These are phyloP conservation scores for Bipolaris victoriae DNA, from an alignment of 2,329 filamentous ascomycete species.

Conservation along the genomic window DNA sequence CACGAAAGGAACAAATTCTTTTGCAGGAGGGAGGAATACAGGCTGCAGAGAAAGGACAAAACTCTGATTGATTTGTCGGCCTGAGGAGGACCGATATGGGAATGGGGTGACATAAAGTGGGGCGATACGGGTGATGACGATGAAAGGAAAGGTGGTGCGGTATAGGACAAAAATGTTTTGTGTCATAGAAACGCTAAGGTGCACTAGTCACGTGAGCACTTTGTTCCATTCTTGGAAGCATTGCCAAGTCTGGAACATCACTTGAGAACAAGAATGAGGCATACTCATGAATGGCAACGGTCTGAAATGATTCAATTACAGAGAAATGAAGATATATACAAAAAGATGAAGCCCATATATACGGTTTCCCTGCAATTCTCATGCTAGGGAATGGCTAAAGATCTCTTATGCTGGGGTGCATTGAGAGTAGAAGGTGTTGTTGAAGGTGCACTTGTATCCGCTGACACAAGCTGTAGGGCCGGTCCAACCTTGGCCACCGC, in stretches of 20 bases:
- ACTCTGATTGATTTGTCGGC: too few relatives aligned
- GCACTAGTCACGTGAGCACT: conserved; percentile 2
- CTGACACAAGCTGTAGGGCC: conserved; percentile 27
- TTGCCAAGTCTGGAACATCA: not conserved
- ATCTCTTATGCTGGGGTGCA: conserved; percentile 9
- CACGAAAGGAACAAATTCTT: too few relatives aligned
- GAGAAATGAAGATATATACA: conserved; percentile 24
- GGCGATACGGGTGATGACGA: not conserved
- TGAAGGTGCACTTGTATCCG: conserved; percentile 18
- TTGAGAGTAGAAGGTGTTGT: conserved; percentile 17
- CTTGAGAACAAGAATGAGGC: not conserved
- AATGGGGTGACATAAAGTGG: not conserved
- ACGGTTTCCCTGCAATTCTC: not conserved
- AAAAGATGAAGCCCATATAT: conserved; percentile 10
- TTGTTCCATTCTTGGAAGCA: not conserved
- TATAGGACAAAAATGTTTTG: too few relatives aligned
- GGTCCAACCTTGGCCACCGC: conserved; percentile 26
- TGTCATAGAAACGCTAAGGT: too few relatives aligned
- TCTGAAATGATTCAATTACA: conserved; percentile 7
- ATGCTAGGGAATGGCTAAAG: not conserved
- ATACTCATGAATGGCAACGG: not conserved
- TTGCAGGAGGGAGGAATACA: too few relatives aligned
- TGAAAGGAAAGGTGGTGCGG: not conserved
- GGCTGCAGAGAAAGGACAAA: too few relatives aligned
- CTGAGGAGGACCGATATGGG: too few relatives aligned